These are phyloP conservation scores for Heracleum sosnowskyi DNA, from an alignment of 129 eudicot species.

Conservation along the genomic window DNA sequence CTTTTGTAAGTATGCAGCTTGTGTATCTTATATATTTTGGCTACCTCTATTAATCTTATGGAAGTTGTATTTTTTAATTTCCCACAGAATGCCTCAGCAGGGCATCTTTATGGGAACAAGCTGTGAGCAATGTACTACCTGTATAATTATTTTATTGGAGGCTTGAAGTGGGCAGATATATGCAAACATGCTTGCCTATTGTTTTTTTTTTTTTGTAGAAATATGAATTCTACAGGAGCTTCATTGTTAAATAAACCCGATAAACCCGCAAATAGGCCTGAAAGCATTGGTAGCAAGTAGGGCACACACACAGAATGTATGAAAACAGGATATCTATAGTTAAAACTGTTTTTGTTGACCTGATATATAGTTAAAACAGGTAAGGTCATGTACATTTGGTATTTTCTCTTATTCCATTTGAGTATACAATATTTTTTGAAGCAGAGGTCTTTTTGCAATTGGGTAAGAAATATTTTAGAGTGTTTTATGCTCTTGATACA, in stretches of 20 bases:
- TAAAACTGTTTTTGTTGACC: too few species aligned
- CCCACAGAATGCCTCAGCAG: neutral
- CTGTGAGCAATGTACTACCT: neutral
- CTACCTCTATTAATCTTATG: neutral
- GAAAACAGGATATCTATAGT: too few species aligned
- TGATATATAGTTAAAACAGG: too few species aligned
- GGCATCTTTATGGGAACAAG: neutral
- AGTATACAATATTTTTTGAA: too few species aligned
- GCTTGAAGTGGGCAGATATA: neutral
- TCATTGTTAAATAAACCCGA: neutral
- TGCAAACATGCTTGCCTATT: neutral
- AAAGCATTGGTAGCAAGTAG: too few species aligned
- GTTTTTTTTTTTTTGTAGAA: neutral
- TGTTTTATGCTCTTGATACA: too few species aligned
- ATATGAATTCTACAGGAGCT: neutral
- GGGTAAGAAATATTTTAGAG: too few species aligned
- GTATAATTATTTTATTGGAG: neutral
- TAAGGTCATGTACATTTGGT: too few species aligned
- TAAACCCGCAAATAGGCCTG: neutral
- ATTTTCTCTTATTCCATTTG: too few species aligned
- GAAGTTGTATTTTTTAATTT: neutral
- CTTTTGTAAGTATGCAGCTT: conserved; percentile 9
- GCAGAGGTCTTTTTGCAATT: too few species aligned
- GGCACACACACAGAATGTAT: too few species aligned
- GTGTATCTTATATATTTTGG: neutral